Conservation (phyloP, 2,329 filamentous ascomycete species). For the Metarhizium robertsii region DNA sequence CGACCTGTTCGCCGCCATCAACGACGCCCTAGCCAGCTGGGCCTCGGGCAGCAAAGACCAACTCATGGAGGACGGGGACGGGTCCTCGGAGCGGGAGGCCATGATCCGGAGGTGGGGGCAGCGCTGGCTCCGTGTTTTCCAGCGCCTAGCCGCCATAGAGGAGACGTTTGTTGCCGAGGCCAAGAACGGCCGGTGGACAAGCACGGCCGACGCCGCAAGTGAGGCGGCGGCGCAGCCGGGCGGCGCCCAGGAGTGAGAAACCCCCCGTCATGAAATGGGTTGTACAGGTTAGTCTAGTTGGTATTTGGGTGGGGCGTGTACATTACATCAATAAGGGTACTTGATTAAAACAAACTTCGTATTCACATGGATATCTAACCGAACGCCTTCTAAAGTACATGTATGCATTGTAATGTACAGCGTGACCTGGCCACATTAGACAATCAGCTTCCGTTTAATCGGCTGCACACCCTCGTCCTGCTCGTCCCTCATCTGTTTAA, state of each 20-base stretch:
- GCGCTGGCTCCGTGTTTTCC: slow-evolving; percentile 80
- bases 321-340: too few species aligned
- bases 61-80: slow-evolving; percentile 60
- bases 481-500: slow-evolving; percentile 34
- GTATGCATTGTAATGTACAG: too few species aligned
- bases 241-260: too few species aligned
- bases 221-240: not conserved
- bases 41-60: slow-evolving; percentile 65
- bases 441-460: slow-evolving; percentile 36
- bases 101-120: slow-evolving; percentile 72
- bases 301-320: too few species aligned
- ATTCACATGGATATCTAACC: too few species aligned
- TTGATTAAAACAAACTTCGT: too few species aligned
- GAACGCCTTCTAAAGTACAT: too few species aligned
- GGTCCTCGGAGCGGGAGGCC: slow-evolving; percentile 46
- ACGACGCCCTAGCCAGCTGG: slow-evolving; percentile 66
- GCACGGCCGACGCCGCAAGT: not conserved
- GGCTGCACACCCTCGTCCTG: slow-evolving; percentile 23
- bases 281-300: too few species aligned
- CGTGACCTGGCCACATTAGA: slow-evolving; percentile 15
- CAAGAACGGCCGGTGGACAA: slow-evolving; percentile 10
- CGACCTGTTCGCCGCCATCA: slow-evolving; percentile 70
- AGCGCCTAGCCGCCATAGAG: slow-evolving; percentile 74
- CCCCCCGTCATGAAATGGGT: too few species aligned
- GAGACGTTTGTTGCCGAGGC: slow-evolving; percentile 51